Conservation (phyloP, 2,329 filamentous ascomycete species). For the Nemania sp. region DNA sequence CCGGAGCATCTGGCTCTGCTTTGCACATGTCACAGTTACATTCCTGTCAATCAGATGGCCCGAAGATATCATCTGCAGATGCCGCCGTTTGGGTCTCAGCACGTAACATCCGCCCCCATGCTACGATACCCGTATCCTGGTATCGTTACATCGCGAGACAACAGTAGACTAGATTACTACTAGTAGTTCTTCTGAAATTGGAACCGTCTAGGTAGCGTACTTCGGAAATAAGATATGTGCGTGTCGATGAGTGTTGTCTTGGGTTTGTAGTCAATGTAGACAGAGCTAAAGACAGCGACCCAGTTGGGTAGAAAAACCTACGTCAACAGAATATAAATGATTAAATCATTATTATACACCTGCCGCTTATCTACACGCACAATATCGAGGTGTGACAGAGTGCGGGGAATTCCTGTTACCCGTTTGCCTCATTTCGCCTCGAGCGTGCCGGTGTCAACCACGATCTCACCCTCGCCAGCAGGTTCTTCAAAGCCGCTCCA, state of each 20-base stretch:
- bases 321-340: background rate
- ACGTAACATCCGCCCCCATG: background rate
- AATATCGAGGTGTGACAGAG: background rate
- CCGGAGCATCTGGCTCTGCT: background rate
- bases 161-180: background rate
- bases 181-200: background rate
- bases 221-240: background rate
- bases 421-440: background rate
- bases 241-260: background rate
- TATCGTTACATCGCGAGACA: background rate
- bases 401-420: background rate
- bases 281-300: background rate
- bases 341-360: too few relatives aligned
- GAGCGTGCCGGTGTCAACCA: slow-evolving; percentile 35
- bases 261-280: background rate
- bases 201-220: background rate
- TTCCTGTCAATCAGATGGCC: background rate
- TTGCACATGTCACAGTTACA: background rate
- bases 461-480: slow-evolving; percentile 40
- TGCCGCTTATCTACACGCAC: background rate
- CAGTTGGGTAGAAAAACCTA: background rate
- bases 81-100: background rate
- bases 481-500: slow-evolving; percentile 45
- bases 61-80: background rate
- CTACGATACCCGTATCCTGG: background rate